Conservation (phyloP, 202 grass and related monocot species). For the Carex sylvatica region DNA sequence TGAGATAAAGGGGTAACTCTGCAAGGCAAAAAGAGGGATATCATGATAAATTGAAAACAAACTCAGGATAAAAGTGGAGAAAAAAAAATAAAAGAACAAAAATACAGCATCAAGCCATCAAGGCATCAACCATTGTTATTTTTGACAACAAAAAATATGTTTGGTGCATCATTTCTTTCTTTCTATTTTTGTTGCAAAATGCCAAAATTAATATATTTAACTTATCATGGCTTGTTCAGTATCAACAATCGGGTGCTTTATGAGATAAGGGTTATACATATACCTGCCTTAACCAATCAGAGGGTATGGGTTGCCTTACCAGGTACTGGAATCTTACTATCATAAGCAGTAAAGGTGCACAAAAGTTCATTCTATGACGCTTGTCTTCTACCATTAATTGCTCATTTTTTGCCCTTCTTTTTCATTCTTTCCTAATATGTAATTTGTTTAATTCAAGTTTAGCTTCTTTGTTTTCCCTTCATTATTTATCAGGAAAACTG, state of each 20-base stretch:
- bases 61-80: not conserved
- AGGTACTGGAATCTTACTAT: not conserved
- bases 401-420: not conserved
- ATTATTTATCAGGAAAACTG: not conserved
- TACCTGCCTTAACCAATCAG: not conserved
- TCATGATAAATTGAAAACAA: not conserved
- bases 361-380: not conserved
- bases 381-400: not conserved
- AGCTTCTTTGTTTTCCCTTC: not conserved
- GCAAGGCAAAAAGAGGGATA: constrained; percentile 32
- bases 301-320: not conserved
- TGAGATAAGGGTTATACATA: not conserved
- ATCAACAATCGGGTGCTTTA: not conserved
- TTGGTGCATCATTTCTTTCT: not conserved
- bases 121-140: constrained; percentile 11
- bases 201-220: constrained; percentile 25
- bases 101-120: not conserved
- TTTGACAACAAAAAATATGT: not conserved
- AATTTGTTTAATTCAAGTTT: not conserved
- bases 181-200: not conserved
- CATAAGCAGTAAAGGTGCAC: not conserved
- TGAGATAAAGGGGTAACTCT: constrained; percentile 96
- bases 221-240: not conserved
- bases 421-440: not conserved
- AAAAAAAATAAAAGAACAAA: constrained; percentile 6